Conservation (phyloP, 2,329 filamentous ascomycete species). For the Aspergillus sp. region DNA sequence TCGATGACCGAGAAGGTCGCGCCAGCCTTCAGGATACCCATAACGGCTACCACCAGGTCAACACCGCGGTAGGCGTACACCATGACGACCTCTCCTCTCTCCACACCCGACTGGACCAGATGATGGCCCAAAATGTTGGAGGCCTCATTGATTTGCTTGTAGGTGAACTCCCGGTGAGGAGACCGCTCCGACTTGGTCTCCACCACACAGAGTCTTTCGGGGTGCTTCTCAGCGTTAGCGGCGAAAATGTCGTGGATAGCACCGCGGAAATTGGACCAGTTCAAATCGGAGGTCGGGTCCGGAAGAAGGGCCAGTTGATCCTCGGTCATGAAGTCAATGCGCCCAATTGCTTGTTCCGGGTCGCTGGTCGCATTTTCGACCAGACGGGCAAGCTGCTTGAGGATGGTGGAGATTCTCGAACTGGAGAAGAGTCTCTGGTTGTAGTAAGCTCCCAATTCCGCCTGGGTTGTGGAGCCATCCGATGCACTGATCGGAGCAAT, state of each 20-base stretch:
- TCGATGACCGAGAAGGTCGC: conserved; percentile 68
- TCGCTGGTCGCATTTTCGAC: conserved; percentile 44
- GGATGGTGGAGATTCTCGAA: conserved; percentile 45
- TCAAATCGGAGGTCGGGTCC: conserved; percentile 46
- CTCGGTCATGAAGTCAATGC: conserved; percentile 46
- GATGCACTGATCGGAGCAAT: conserved; percentile 32
- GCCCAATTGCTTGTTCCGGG: conserved; percentile 44
- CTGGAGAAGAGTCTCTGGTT: conserved; percentile 51
- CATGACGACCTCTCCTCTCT: conserved; percentile 87
- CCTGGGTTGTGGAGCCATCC: conserved; percentile 24
- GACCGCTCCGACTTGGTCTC: conserved; percentile 59
- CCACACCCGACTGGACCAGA: conserved; percentile 70
- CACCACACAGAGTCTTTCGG: conserved; percentile 68
- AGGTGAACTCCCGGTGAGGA: conserved; percentile 72
- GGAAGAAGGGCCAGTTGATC: conserved; percentile 40
- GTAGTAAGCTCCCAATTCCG: conserved; percentile 45
- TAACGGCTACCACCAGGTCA: conserved; percentile 73
- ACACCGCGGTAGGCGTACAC: conserved; percentile 84
- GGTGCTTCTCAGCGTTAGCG: conserved; percentile 62
- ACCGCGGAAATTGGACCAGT: conserved; percentile 50
- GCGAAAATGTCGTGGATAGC: conserved; percentile 48
- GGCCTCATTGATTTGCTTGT: conserved; percentile 81
- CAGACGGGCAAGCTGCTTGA: conserved; percentile 47
- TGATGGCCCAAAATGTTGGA: conserved; percentile 80
- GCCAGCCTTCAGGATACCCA: conserved; percentile 69